Conservation (phyloP, 805 yeast genomes). For the Tanozyma kutaoensis region DNA sequence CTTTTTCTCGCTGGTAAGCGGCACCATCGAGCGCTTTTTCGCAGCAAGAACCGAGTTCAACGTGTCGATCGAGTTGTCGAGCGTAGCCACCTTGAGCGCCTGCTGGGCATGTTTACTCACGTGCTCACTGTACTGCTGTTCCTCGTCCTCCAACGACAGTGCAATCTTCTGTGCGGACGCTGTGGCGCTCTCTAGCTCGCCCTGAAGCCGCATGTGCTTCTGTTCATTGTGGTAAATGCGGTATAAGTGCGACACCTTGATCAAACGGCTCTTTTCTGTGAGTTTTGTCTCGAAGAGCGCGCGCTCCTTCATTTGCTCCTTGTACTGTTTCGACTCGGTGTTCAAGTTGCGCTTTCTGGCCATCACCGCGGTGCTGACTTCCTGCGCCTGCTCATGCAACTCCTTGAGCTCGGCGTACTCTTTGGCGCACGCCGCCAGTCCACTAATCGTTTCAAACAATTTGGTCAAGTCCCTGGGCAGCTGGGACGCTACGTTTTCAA, state of each 20-base stretch:
- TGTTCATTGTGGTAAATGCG: slow-evolving; percentile 49
- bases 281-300: slow-evolving; percentile 48
- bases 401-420: slow-evolving; percentile 58
- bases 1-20: slow-evolving; percentile 13
- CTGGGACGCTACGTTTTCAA: slow-evolving; percentile 85
- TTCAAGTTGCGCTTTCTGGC: slow-evolving; percentile 57
- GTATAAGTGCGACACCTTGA: slow-evolving; percentile 43
- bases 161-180: too few relatives aligned
- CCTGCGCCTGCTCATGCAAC: slow-evolving; percentile 53
- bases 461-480: slow-evolving; percentile 62
- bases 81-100: too few relatives aligned
- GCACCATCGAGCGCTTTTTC: too few relatives aligned
- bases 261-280: slow-evolving; percentile 31
- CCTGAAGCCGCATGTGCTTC: slow-evolving; percentile 20
- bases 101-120: too few relatives aligned
- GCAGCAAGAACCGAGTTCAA: too few relatives aligned
- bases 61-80: too few relatives aligned
- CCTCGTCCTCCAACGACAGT: too few relatives aligned
- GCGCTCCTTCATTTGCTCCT: slow-evolving; percentile 62
- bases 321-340: slow-evolving; percentile 66
- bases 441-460: slow-evolving; percentile 72
- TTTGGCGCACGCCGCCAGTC: slow-evolving; percentile 52
- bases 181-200: too few relatives aligned
- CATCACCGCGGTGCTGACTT: slow-evolving; percentile 47
- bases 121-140: too few relatives aligned